phyloP scores from a whole-genome alignment of 1,139 yeast species.

The Nakaseomyces sp. region DNA sequence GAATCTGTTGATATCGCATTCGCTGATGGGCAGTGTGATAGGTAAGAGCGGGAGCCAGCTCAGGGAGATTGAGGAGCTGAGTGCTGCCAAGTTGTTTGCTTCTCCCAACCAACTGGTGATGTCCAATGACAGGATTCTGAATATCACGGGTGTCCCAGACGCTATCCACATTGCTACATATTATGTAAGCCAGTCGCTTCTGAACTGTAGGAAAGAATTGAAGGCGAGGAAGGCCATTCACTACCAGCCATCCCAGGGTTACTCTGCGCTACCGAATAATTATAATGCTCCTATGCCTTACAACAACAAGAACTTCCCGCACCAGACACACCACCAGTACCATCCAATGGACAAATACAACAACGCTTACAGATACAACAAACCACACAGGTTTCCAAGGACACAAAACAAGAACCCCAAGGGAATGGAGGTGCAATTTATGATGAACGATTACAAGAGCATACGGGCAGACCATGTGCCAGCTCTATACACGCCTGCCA shows the following conservation, averaged over 20 bases:
- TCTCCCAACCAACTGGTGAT: conserved; percentile 68
- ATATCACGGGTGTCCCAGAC: conserved; percentile 74
- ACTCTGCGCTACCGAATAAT: conserved; percentile 23
- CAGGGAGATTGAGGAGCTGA: conserved; percentile 73
- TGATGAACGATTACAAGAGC: background rate
- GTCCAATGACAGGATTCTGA: conserved; percentile 70
- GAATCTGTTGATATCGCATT: conserved; percentile 66
- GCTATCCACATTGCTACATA: conserved; percentile 80
- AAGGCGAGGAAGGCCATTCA: conserved; percentile 46
- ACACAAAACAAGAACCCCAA: background rate
- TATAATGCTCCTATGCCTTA: conserved; percentile 8
- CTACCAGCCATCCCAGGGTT: conserved; percentile 50
- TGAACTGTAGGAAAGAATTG: conserved; percentile 49
- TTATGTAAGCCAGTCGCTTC: conserved; percentile 58
- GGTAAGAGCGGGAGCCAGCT: conserved; percentile 72
- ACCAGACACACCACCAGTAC: conserved; percentile 23
- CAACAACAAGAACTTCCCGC: conserved; percentile 8
- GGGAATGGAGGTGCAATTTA: background rate
- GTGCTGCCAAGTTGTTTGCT: conserved; percentile 73
- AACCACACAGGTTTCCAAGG: conserved; percentile 2
- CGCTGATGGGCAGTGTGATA: conserved; percentile 71
- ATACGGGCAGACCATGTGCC: background rate
- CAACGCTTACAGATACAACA: conserved; percentile 12
- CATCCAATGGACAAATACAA: conserved; percentile 21
- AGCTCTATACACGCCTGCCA: conserved; percentile 20